Evolutionary conservation across 345 rosid genomes (phyloP), one percentile per base, ranked within the genome.

Genomic region (Citrus maxima): DNA sequence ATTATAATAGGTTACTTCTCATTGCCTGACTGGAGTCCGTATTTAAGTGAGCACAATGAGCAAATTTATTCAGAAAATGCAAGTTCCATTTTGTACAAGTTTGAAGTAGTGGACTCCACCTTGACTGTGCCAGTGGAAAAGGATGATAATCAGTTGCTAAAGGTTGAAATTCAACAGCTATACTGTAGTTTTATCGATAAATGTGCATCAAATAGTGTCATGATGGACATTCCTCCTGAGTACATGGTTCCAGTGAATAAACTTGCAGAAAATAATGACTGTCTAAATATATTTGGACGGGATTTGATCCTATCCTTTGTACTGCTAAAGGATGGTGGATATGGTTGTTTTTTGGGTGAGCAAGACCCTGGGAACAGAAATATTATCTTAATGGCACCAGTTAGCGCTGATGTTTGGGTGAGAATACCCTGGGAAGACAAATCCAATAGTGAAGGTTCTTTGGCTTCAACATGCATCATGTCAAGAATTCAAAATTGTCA

Each of bases 1-100:
- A 84, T 92, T 76, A 65, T 95, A 75, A 91, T 91, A 73, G 98
- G 98, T 65, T 95, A 95, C 82, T 93, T 93, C 82, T 88, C 93
- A 51, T 86, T 90, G 86, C 90, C 92, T 62, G 98, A 90, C 72
- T 93, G 98, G 98, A 86, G 79, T 79, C 80, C 84, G 64, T 79
- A 78, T 81, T 72, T 84, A 25, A 80, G 78, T 74, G 56, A 79
- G 71, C 82, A 82, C 63, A 62, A 72, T 79, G 82, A 80, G 67
- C 24, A 58, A 62, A 74, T 64, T 37, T 79, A 70, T 59, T 64
- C 37, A 10, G 82, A 77, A 79, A 77, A 70, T 67, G 82, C 76
- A 75, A 75, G 62, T 54, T 34, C 82, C 21, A 37, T 91, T 72
- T 77, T 85, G 22, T 93, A 88, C 80, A 95, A 91, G 86, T 67